Evolutionary conservation across 225 moss, liverwort and hornwort species (phyloP).

Genomic region (Pseudisothecium myosuroides): DNA sequence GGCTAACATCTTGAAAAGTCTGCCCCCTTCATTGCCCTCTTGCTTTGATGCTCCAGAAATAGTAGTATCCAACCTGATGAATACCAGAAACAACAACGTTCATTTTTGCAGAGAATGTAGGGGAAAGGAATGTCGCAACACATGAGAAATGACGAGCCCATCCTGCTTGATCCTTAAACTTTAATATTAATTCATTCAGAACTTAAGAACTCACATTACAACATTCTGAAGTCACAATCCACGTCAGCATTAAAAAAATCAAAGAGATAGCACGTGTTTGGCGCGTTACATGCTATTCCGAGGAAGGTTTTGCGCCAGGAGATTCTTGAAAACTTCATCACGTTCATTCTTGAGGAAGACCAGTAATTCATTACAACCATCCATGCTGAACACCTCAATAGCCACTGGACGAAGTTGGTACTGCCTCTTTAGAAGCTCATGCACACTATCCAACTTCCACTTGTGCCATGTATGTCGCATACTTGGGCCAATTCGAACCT

Average conservation of each 20-base stretch:
- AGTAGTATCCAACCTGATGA: conserved; percentile 84
- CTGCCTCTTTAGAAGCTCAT: conserved; percentile 95
- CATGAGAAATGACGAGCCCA: neutral
- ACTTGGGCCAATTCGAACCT: conserved; percentile 49
- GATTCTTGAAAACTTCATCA: conserved; percentile 95
- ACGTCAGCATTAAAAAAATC: neutral
- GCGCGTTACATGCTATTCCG: conserved; percentile 83
- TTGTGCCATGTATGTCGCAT: conserved; percentile 80
- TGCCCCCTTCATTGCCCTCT: conserved; percentile 79
- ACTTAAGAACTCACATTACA: neutral
- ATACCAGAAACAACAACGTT: neutral
- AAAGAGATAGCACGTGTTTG: neutral
- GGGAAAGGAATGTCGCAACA: neutral
- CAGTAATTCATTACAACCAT: conserved; percentile 93
- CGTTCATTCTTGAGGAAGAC: conserved; percentile 94
- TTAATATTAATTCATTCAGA: neutral
- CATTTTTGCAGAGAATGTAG: neutral
- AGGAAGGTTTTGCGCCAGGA: conserved; percentile 85
- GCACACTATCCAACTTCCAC: conserved; percentile 99
- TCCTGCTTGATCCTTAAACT: neutral
- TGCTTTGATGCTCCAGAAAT: conserved; percentile 92
- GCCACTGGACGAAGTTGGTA: conserved; percentile 99
- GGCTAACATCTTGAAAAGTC: conserved; percentile 93
- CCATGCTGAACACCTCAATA: conserved; percentile 95
- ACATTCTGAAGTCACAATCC: neutral